These are phyloP conservation scores for Trichoderma harzianum DNA, from an alignment of 2,329 filamentous ascomycete genomes.

Conservation along the genomic window DNA sequence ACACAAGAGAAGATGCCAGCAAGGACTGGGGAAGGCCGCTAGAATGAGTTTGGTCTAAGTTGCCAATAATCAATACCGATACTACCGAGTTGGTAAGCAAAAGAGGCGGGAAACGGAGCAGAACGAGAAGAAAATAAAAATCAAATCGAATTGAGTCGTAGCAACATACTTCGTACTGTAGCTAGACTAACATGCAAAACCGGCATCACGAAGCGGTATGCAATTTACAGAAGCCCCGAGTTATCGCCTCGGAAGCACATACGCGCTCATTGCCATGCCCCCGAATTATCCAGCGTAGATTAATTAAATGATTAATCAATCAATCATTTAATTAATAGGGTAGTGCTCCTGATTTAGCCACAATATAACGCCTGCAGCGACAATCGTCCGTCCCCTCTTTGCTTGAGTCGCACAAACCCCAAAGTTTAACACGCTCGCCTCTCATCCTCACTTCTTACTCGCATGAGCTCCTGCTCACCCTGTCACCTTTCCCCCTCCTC, in stretches of 20 bases:
- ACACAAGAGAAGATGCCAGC: neutral
- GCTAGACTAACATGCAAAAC: neutral
- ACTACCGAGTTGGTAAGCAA: neutral
- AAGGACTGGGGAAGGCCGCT: neutral
- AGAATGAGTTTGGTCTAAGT: neutral
- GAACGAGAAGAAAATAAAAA: neutral
- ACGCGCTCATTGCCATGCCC: neutral
- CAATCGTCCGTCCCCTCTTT: neutral
- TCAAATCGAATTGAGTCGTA: neutral
- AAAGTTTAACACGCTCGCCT: conserved; percentile 1
- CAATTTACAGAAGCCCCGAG: neutral
- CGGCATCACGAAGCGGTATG: neutral
- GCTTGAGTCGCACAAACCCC: neutral
- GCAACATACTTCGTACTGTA: neutral
- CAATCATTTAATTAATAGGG: neutral
- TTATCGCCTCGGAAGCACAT: neutral
- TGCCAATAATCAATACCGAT: neutral
- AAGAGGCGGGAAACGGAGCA: neutral
- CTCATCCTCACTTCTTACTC: conserved; percentile 3
- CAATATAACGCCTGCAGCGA: neutral
- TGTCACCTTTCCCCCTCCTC: neutral
- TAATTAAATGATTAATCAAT: neutral
- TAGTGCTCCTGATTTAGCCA: neutral
- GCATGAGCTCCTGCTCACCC: conserved; percentile 7
- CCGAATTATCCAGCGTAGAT: neutral